phyloP scores from a whole-genome alignment of 1,284 basidiomycete species.

The Marasmius sp. region DNA sequence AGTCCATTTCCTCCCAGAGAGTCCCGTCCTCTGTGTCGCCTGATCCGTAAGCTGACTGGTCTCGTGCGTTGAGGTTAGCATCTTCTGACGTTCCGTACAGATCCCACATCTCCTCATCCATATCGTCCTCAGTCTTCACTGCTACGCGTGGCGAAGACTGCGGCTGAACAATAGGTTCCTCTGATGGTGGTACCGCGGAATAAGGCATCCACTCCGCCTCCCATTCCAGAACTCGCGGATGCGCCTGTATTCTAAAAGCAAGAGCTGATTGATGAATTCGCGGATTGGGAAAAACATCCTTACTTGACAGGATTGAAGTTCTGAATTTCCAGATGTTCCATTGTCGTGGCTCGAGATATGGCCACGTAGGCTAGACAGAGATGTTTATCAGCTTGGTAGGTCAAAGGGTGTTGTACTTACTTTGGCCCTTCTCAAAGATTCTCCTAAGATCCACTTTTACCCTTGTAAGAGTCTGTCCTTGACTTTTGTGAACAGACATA shows the following conservation, averaged over 20 bases:
- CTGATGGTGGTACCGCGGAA: background rate
- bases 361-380: constrained; percentile 80
- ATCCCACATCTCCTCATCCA: background rate
- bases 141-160: background rate
- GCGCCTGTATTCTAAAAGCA: constrained; percentile 38
- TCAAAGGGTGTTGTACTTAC: constrained; percentile 12
- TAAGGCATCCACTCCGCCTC: constrained; percentile 4
- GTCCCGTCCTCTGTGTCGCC: background rate
- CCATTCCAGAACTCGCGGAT: constrained; percentile 44
- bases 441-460: constrained; percentile 68
- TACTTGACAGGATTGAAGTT: constrained; percentile 79
- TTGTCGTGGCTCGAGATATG: constrained; percentile 84
- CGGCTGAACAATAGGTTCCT: background rate
- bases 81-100: background rate
- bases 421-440: constrained; percentile 82
- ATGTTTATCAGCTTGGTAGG: too few species aligned
- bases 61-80: background rate
- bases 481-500: constrained; percentile 78
- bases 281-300: constrained; percentile 14
- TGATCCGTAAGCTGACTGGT: background rate
- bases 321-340: constrained; percentile 82
- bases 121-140: background rate
- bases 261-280: background rate
- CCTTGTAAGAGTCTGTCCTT: constrained; percentile 80
- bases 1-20: constrained; percentile 12